Evolutionary conservation across 257 asterid genomes (phyloP).

Genomic region (Nicotiana tabacum): DNA sequence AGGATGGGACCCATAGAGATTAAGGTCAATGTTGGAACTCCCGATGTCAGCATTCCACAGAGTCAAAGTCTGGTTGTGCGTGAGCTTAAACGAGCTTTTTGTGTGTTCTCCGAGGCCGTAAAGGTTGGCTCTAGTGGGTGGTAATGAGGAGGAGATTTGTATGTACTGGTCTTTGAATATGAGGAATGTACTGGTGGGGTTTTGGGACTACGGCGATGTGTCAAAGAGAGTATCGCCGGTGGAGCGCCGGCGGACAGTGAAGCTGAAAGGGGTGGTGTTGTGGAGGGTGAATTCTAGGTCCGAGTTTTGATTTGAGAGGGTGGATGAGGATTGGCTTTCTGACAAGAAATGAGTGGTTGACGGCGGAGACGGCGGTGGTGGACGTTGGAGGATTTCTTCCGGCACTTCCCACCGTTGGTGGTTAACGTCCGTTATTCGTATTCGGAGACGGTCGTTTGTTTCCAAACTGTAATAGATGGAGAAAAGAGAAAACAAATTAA

Average conservation of each 20-base stretch:
- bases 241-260: conserved; percentile 31
- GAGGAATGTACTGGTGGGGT: conserved; percentile 16
- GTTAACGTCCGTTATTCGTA: conserved; percentile 31
- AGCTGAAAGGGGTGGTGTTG: conserved; percentile 35
- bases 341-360: neutral
- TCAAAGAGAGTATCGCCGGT: conserved; percentile 34
- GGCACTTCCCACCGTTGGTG: conserved; percentile 45
- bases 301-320: conserved; percentile 17
- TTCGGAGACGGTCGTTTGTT: conserved; percentile 28
- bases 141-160: conserved; percentile 70
- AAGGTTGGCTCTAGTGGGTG: conserved; percentile 39
- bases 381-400: conserved; percentile 26
- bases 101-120: conserved; percentile 92
- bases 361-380: neutral
- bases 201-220: conserved; percentile 17
- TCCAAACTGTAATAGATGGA: conserved; percentile 20
- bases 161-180: conserved; percentile 76
- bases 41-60: conserved; percentile 75
- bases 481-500: neutral
- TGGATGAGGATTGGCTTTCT: neutral
- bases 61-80: conserved; percentile 57
- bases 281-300: conserved; percentile 34
- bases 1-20: conserved; percentile 82
- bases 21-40: conserved; percentile 49
- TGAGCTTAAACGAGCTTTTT: conserved; percentile 48